These are phyloP conservation scores for Anastatica hierochuntica DNA, from an alignment of 345 rosid species.

Conservation along the genomic window DNA sequence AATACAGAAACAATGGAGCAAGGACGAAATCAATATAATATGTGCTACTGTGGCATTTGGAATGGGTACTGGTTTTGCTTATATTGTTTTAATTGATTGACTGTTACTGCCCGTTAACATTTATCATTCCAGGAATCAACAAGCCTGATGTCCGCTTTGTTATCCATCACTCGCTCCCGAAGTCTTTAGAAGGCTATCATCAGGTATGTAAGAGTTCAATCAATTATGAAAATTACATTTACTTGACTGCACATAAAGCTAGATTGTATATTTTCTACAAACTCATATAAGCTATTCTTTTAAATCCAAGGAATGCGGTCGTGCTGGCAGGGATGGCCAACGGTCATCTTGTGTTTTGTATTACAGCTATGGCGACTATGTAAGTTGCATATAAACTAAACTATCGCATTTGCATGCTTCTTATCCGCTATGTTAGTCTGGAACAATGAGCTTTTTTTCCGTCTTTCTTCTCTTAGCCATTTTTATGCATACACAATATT, in stretches of 20 bases:
- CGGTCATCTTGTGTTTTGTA: conserved; percentile 84
- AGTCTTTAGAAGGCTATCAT: conserved; percentile 98
- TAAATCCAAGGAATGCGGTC: conserved; percentile 79
- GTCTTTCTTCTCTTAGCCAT: background rate
- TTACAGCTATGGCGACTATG: conserved; percentile 92
- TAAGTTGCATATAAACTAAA: conserved; percentile 31
- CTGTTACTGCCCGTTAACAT: conserved; percentile 13
- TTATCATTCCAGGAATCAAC: conserved; percentile 66
- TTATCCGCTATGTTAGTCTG: background rate
- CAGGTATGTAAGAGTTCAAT: conserved; percentile 42
- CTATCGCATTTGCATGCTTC: conserved; percentile 5
- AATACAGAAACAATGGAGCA: conserved; percentile 97
- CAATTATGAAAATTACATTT: background rate
- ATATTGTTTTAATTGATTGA: conserved; percentile 13
- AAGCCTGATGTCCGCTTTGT: conserved; percentile 99
- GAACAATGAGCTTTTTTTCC: background rate
- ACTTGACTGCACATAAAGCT: background rate
- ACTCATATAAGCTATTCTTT: conserved; percentile 7
- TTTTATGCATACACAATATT: conserved; percentile 18
- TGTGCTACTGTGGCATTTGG: conserved; percentile 99
- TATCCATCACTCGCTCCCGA: conserved; percentile 97
- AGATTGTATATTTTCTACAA: background rate
- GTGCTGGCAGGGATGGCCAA: conserved; percentile 98
- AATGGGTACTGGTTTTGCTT: conserved; percentile 60
- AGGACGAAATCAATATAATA: conserved; percentile 90